Evolutionary conservation across 176 grass and related monocot genomes (phyloP), one percentile per base, ranked within the genome.

Genomic region (Miscanthus lutarioriparius): DNA sequence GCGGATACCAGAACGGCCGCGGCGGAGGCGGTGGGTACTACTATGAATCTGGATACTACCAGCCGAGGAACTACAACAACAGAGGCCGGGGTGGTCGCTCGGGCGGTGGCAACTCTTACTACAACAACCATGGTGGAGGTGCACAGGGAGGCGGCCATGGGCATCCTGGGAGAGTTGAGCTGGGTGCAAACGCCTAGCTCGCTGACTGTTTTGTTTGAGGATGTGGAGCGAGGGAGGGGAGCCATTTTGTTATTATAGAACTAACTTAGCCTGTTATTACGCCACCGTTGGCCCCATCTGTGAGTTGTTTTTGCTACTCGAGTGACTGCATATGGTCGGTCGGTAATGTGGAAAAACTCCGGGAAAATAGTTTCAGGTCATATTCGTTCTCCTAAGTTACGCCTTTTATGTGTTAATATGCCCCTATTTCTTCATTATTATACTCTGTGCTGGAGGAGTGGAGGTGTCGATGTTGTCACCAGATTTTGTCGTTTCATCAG

Each of bases 191-290:
- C 22, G 79, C 90, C 37, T 95, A 88, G 74, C 41, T 82, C 76
- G 45, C 45, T 58, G 39, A 80, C 70, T 85, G 26, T 76, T 86
- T 83, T 88, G 78, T 32, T 62, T 23, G 22, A 10, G n/a, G 22
- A 59, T 15, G 72, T 53, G 74, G 85, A 71, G 74, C 78, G 70
- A 32, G 89, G 39, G 89, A 75, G 76, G 61, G 63, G 76, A 87
- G 89, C 70, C 81, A 87, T 87, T 91, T 91, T 91, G 80, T 84
- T 87, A 87, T 84, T 64, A 84, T 91, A 91, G 85, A 87, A 91
- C 85, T 91, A 91, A 91, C 89, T 80, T 87, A 84, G 76, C 76
- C 79, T 86, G 45, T 79, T 90, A 74, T 83, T 86, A 83, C 64
- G 67, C 56, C 35, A 16, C 45, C 32, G n/a, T 82, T 33, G 35